phyloP scores from a whole-genome alignment of 1,139 yeast species.

The Yamadazyma buinensis region DNA sequence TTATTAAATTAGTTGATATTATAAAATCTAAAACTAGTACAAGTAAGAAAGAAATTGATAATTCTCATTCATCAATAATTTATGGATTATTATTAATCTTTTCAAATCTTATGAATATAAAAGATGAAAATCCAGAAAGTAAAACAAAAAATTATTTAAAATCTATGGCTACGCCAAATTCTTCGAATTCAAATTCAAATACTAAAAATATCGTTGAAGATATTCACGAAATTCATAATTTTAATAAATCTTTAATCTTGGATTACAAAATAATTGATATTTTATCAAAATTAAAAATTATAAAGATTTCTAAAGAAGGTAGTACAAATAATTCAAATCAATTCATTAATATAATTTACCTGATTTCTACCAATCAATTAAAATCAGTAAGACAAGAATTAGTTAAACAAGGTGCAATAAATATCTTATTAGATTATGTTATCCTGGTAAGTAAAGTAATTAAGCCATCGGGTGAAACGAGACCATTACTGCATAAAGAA shows the following conservation, averaged over 20 bases:
- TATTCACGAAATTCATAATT: conserved; percentile 24
- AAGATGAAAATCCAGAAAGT: conserved; percentile 14
- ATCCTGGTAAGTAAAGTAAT: conserved; percentile 26
- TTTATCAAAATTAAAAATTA: conserved; percentile 23
- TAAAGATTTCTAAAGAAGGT: conserved; percentile 11
- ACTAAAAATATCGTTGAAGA: conserved; percentile 22
- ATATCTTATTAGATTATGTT: conserved; percentile 34
- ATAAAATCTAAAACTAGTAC: conserved; percentile 8
- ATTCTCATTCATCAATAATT: conserved; percentile 15
- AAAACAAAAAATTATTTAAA: conserved; percentile 29
- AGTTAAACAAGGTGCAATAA: conserved; percentile 46
- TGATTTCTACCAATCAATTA: conserved; percentile 24
- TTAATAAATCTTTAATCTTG: conserved; percentile 26
- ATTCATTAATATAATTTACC: conserved; percentile 21
- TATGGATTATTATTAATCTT: conserved; percentile 40
- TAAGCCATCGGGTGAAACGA: conserved; percentile 15
- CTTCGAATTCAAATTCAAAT: conserved; percentile 11
- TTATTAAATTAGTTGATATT: conserved; percentile 19
- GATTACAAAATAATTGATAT: conserved; percentile 24
- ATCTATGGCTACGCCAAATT: conserved; percentile 28
- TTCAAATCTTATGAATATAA: conserved; percentile 33
- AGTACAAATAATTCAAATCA: conserved; percentile 12
- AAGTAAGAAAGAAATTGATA: not conserved
- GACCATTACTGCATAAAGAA: conserved; percentile 16
- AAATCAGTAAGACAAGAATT: conserved; percentile 29